These are phyloP conservation scores for Emmonsiellopsis sp. DNA, from an alignment of 2,329 filamentous ascomycete species.

Conservation along the genomic window DNA sequence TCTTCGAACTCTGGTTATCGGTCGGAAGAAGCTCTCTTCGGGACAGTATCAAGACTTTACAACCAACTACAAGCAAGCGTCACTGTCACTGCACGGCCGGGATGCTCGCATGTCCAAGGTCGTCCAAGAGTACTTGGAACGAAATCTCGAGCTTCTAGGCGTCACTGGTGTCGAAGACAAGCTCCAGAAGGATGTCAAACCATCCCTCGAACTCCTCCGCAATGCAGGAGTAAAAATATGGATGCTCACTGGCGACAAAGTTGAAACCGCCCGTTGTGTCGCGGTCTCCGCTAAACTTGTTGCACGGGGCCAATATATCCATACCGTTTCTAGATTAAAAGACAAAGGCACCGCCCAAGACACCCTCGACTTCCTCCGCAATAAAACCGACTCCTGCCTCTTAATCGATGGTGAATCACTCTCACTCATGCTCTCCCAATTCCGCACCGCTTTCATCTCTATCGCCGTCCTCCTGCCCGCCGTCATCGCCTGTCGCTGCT, in stretches of 20 bases:
- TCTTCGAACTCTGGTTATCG: constrained; percentile 84
- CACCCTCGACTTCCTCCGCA: constrained; percentile 76
- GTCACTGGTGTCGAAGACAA: constrained; percentile 98
- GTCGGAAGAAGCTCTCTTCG: constrained; percentile 73
- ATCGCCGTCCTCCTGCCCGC: constrained; percentile 80
- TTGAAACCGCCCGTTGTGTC: constrained; percentile 93
- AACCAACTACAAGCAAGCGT: constrained; percentile 64
- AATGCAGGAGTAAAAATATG: constrained; percentile 99
- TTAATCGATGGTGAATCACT: constrained; percentile 93
- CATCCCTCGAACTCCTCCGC: constrained; percentile 83
- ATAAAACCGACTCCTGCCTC: constrained; percentile 76
- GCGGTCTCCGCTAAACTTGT: constrained; percentile 93
- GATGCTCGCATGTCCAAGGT: constrained; percentile 75
- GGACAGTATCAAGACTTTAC: constrained; percentile 78
- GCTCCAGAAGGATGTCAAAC: constrained; percentile 89
- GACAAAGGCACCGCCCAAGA: constrained; percentile 79
- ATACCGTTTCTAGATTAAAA: constrained; percentile 79
- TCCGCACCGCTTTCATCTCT: constrained; percentile 76
- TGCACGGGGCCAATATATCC: constrained; percentile 86
- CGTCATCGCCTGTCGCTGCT: constrained; percentile 93
- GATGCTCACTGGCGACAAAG: constrained; percentile 99
- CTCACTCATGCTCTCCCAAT: constrained; percentile 71
- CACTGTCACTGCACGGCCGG: constrained; percentile 67
- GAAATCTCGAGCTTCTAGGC: constrained; percentile 83
- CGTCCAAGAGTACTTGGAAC: constrained; percentile 72